Evolutionary conservation across 768 basidiomycete genomes (phyloP).

Genomic region (Thelephora ganbajun): DNA sequence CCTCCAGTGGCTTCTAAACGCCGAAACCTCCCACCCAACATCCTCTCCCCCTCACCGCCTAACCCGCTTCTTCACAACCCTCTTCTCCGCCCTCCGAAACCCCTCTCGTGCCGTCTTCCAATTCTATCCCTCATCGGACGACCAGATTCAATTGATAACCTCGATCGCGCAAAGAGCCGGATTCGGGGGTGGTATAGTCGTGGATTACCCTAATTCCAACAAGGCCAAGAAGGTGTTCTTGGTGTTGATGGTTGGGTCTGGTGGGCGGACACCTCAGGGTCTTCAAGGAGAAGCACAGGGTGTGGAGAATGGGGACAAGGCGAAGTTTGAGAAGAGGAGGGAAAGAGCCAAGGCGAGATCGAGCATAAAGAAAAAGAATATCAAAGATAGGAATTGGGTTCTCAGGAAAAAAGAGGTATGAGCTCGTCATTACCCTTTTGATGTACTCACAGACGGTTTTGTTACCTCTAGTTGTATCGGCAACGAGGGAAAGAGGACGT

Average conservation of each 20-base stretch:
- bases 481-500: slow-evolving; percentile 78
- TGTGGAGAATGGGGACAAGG: slow-evolving; percentile 35
- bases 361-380: slow-evolving; percentile 50
- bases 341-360: slow-evolving; percentile 45
- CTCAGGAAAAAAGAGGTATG: slow-evolving; percentile 90
- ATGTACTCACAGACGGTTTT: slow-evolving; percentile 1
- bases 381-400: slow-evolving; percentile 86
- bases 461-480: slow-evolving; percentile 49
- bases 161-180: slow-evolving; percentile 87
- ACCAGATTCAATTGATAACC: slow-evolving; percentile 92
- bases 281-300: slow-evolving; percentile 51
- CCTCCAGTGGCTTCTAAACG: slow-evolving; percentile 97
- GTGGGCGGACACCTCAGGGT: slow-evolving; percentile 63
- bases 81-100: slow-evolving; percentile 75
- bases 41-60: slow-evolving; percentile 82
- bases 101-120: slow-evolving; percentile 81
- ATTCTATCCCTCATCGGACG: slow-evolving; percentile 95
- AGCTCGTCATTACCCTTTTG: background rate
- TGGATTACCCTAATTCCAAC: slow-evolving; percentile 95
- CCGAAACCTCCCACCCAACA: slow-evolving; percentile 80
- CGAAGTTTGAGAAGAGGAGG: slow-evolving; percentile 64
- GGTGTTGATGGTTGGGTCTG: slow-evolving; percentile 82
- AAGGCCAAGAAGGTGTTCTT: slow-evolving; percentile 93
- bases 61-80: slow-evolving; percentile 83
- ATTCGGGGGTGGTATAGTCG: slow-evolving; percentile 91